A percentile compares a stretch with the other conserved stretches of the same genome.
Conservation (phyloP, 768 basidiomycete genomes). For the Boletus rubropictus region DNA sequence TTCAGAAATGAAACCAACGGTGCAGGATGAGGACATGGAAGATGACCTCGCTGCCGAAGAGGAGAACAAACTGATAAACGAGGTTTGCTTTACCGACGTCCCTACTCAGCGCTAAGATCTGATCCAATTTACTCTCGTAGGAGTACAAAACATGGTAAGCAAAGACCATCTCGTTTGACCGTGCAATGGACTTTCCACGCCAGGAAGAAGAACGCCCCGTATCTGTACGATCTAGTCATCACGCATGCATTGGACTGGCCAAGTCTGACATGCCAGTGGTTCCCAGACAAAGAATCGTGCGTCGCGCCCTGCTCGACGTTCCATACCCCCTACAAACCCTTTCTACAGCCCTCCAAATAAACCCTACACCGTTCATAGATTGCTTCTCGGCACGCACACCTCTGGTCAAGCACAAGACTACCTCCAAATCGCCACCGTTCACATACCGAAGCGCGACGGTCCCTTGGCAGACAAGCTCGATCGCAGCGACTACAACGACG, state of each 20-base stretch:
- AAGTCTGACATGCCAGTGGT: slow-evolving; percentile 96
- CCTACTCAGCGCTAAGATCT: slow-evolving; percentile 3
- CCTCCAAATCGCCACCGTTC: slow-evolving; percentile 91
- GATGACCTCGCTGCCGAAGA: slow-evolving; percentile 80
- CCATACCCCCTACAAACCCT: background rate
- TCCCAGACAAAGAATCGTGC: slow-evolving; percentile 93
- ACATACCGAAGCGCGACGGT: slow-evolving; percentile 80
- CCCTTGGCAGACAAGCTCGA: slow-evolving; percentile 72
- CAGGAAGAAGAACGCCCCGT: slow-evolving; percentile 97
- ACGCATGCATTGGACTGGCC: slow-evolving; percentile 99
- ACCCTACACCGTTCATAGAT: slow-evolving; percentile 90
- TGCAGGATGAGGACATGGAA: slow-evolving; percentile 59
- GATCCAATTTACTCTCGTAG: slow-evolving; percentile 32
- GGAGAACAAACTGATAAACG: slow-evolving; percentile 84
- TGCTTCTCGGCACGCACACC: slow-evolving; percentile 96
- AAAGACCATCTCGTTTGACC: slow-evolving; percentile 7
- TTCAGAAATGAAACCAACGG: slow-evolving; percentile 41
- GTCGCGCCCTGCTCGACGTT: slow-evolving; percentile 24
- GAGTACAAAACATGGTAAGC: slow-evolving; percentile 83
- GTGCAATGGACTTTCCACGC: background rate
- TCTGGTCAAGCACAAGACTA: slow-evolving; percentile 92
- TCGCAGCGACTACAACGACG: slow-evolving; percentile 79
- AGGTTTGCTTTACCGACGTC: slow-evolving; percentile 42
- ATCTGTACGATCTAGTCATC: slow-evolving; percentile 94
- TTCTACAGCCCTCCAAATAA: slow-evolving; percentile 76